These are phyloP conservation scores for Neopestalotiopsis sp. DNA, from an alignment of 2,329 filamentous ascomycete species.

Conservation along the genomic window DNA sequence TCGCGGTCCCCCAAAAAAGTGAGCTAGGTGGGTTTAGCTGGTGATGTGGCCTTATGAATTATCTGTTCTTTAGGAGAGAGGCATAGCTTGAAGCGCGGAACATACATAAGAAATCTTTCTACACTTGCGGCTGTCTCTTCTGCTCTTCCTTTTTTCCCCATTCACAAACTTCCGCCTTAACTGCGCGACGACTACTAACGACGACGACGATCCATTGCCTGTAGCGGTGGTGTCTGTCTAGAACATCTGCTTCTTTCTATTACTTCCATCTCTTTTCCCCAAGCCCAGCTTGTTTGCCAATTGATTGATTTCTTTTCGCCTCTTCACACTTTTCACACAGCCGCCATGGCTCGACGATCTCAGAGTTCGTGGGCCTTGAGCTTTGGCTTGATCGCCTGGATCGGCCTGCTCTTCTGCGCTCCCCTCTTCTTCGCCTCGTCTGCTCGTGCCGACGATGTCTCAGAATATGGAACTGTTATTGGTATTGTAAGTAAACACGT, in stretches of 20 bases:
- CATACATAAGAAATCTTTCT: conserved; percentile 16
- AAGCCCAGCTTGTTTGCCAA: conserved; percentile 13
- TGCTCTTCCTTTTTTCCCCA: conserved; percentile 11
- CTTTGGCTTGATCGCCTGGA: conserved; percentile 91
- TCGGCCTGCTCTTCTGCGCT: conserved; percentile 80
- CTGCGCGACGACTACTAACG: background rate
- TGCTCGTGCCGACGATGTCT: conserved; percentile 74
- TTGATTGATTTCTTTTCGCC: conserved; percentile 20
- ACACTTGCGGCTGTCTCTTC: background rate
- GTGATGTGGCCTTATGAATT: conserved; percentile 18
- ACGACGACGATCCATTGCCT: conserved; percentile 9
- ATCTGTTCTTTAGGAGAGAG: conserved; percentile 16
- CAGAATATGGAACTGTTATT: conserved; percentile 87
- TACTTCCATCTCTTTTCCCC: conserved; percentile 13
- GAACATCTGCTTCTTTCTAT: conserved; percentile 20
- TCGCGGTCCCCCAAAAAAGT: conserved; percentile 2
- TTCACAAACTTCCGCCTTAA: conserved; percentile 6
- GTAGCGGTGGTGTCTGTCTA: background rate
- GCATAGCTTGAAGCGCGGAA: background rate
- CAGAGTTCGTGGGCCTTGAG: conserved; percentile 75
- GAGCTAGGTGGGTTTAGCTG: background rate
- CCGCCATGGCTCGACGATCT: conserved; percentile 60
- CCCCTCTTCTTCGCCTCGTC: conserved; percentile 85
- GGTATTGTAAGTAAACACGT: conserved; percentile 72
- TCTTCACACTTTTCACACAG: conserved; percentile 15